A percentile compares a stretch with the other conserved stretches of the same genome.
Evolutionary conservation across 148 eudicot genomes (phyloP).

Genomic region (Polygonum aviculare): DNA sequence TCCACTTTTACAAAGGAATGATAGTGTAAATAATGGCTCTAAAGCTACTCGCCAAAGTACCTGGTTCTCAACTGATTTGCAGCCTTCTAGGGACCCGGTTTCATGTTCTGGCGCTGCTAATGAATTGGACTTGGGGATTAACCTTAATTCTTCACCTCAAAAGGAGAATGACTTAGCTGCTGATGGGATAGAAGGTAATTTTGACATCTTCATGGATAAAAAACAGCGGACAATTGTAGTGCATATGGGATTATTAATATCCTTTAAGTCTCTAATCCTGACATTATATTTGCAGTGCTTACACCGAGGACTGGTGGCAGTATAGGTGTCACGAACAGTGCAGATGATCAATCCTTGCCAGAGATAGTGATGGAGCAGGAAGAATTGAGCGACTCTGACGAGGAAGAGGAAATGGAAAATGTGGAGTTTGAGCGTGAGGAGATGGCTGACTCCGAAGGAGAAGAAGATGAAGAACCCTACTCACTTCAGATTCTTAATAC

Average conservation of each 20-base stretch:
- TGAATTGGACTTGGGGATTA: constrained; percentile 73
- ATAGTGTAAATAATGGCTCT: constrained; percentile 21
- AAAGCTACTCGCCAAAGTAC: constrained; percentile 21
- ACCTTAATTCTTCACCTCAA: constrained; percentile 41
- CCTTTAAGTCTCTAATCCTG: background rate
- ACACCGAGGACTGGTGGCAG: constrained; percentile 20
- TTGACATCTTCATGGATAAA: background rate
- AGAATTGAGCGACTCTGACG: constrained; percentile 97
- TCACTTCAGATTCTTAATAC: constrained; percentile 28
- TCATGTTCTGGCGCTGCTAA: constrained; percentile 27
- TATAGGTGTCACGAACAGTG: constrained; percentile 17
- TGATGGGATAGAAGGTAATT: constrained; percentile 17
- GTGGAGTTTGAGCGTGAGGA: constrained; percentile 97
- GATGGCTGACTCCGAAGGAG: constrained; percentile 90
- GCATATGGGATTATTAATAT: background rate
- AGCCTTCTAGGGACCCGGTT: constrained; percentile 27
- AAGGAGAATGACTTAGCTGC: constrained; percentile 28
- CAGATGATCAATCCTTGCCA: constrained; percentile 34
- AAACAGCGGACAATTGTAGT: background rate
- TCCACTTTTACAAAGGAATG: constrained; percentile 69
- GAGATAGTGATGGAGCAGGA: constrained; percentile 98
- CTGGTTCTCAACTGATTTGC: constrained; percentile 28
- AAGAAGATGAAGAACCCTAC: constrained; percentile 48
- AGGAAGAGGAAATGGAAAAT: constrained; percentile 82
- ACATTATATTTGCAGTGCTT: constrained; percentile 15